phyloP scores from a whole-genome alignment of 1,284 basidiomycete species.

The Tranzscheliella williamsii region DNA sequence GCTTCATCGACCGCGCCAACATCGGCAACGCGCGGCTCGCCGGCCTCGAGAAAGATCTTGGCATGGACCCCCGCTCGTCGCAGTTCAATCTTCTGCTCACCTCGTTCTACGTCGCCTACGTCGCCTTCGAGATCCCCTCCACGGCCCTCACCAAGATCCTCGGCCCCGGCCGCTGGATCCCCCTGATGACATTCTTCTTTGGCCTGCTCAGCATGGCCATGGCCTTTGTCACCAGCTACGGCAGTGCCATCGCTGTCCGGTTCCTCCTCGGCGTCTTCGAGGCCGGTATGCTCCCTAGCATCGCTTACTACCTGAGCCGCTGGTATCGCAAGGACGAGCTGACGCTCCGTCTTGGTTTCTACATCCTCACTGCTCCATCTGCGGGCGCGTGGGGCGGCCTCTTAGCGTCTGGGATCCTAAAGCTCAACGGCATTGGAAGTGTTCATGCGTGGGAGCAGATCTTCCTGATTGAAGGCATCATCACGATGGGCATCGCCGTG shows the following conservation, averaged over 20 bases:
- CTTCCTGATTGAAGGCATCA: slow-evolving; percentile 61
- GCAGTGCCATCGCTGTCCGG: slow-evolving; percentile 57
- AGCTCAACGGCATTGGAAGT: slow-evolving; percentile 22
- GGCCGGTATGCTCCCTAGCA: slow-evolving; percentile 58
- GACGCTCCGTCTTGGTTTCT: slow-evolving; percentile 58
- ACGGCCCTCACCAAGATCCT: slow-evolving; percentile 67
- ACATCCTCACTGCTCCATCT: slow-evolving; percentile 39
- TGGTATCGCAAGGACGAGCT: slow-evolving; percentile 61
- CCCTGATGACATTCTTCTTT: slow-evolving; percentile 48
- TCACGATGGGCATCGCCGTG: slow-evolving; percentile 58
- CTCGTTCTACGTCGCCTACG: slow-evolving; percentile 38
- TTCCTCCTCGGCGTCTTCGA: slow-evolving; percentile 60
- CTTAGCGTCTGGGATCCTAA: slow-evolving; percentile 41
- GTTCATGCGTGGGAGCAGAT: slow-evolving; percentile 58
- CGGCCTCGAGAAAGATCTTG: slow-evolving; percentile 43
- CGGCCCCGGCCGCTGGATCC: slow-evolving; percentile 61
- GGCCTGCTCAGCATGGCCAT: slow-evolving; percentile 31
- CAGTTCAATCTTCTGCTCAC: slow-evolving; percentile 53
- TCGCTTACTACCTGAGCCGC: slow-evolving; percentile 55
- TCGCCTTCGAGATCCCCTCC: slow-evolving; percentile 65
- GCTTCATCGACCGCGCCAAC: slow-evolving; percentile 30
- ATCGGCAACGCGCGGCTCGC: slow-evolving; percentile 54
- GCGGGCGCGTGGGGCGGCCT: slow-evolving; percentile 60
- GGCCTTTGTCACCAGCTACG: slow-evolving; percentile 59
- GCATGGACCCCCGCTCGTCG: slow-evolving; percentile 38